Evolutionary conservation across 164 flowering plant genomes (phyloP), one percentile per base, ranked within the genome.

Genomic region (Euptelea pleiosperma): DNA sequence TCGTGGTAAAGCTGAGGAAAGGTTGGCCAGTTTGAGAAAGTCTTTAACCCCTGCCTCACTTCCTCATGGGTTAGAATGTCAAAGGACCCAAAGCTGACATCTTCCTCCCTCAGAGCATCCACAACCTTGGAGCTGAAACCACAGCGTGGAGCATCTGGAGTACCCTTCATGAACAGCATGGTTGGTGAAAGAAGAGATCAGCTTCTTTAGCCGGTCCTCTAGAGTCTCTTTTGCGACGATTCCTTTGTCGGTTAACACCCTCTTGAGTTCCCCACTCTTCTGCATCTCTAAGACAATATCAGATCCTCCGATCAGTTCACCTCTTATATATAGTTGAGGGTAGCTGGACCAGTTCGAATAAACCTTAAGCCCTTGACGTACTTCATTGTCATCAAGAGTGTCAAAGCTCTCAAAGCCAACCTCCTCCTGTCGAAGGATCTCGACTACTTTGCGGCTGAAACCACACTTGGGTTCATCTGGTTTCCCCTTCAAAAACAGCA

Each of bases 161-260:
- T 82, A 37, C 98, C 98, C 80, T 93, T 93, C 91, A 93, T 90
- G 70, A 93, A 90, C 9, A 90, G 82, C 94, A 93, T 90, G 9
- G 80, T 83, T 6, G 82, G 74, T 19, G 89, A 82, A n/a, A 54
- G 92, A 82, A 34, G 61, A 63, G 16, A 79, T 50, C 64, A 93
- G 57, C 18, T 73, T 75, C 73, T 61, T 82, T 57, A 93, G 55
- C 11, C 87, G 79, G 26, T 86, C 93, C 67, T 86, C 93, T 5
- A 83, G 78, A 47, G 69, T 67, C 39, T 82, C 78, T 65, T 75
- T 52, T 40, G 47, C 49, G 15, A 58, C 7, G 14, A 81, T 66
- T 5, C 82, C 90, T 61, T 89, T 89, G 70, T 87, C 97, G 14
- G 67, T 59, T 39, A 89, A 68, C 46, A 85, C 72, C 70, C 60